Base-by-base conservation (phyloP, 208 protist genomes). In the Crithidia sp. region DNA sequence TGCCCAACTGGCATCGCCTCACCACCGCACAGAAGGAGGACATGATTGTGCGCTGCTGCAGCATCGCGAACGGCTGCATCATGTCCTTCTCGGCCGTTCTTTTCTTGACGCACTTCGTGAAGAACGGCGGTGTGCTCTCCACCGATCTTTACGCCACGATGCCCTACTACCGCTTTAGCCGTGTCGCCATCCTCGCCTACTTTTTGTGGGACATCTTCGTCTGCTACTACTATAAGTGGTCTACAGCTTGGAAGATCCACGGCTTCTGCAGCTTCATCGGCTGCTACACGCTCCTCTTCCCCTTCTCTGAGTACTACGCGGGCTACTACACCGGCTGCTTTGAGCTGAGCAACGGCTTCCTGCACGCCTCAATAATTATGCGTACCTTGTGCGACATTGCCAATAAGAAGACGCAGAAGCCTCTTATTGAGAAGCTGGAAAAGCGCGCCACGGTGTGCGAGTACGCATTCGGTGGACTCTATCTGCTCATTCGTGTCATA, bases 261-360 rank as follows among this genome's bases (percentile, higher is more conserved):
- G 91, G 79, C 50, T 65, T 93, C 39, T 81, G 66, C 62, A 92
- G 85, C 68, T 88, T 94, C 43, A 47, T 90, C 19, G 91, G 91
- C 5, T 69, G 79, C 56, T 94, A 92, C 75, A 75, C 78, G 36
- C 82, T 94, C 13, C 80, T 81, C 43, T 96, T 93, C 67, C 91
- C 91, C 41, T 94, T 87, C 55, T 80, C 87, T 3, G 89, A 96
- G 56, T 60, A 86, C 58, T 91, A 90, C 68, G 83, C 74, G 2
- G 85, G 81, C 40, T 96, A 93, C 84, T 96, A 91, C 81, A 94
- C 81, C 5, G 91, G 91, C 54, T 93, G 87, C 78, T 96, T 94
- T 70, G 91, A 96, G 63, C 57, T 91, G 28, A 90, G 78, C 69
- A 96, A 96, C 64, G 80, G 78, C 17, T 91, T 91, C 36, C 55